Percentiles rank a stretch among this genome's conserved stretches.
phyloP scores from a whole-genome alignment of 306 rosid species.

The Pterocarpus santalinus region DNA sequence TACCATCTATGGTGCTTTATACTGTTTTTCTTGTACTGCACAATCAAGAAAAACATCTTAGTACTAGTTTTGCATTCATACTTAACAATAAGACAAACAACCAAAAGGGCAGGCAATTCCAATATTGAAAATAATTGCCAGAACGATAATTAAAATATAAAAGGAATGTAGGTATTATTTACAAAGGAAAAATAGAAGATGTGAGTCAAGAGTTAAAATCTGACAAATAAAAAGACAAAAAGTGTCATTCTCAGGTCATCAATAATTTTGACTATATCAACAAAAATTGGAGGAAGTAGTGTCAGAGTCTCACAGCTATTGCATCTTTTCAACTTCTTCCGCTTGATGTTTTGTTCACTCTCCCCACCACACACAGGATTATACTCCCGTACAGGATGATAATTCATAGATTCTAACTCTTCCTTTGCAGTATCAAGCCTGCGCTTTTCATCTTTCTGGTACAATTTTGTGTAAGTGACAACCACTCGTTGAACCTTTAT shows the following conservation, averaged over 20 bases:
- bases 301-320: conserved; percentile 48
- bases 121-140: neutral
- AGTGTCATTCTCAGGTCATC: neutral
- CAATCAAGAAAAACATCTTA: conserved; percentile 38
- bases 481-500: conserved; percentile 28
- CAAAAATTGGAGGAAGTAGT: conserved; percentile 33
- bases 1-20: conserved; percentile 28
- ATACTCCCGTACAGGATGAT: conserved; percentile 69
- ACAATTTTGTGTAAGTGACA: conserved; percentile 51
- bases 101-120: conserved; percentile 18
- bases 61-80: conserved; percentile 39
- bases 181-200: conserved; percentile 21
- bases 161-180: neutral
- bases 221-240: neutral
- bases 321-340: conserved; percentile 64
- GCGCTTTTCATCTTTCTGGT: conserved; percentile 68
- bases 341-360: conserved; percentile 40
- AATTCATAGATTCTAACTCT: conserved; percentile 67
- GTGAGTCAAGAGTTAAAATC: conserved; percentile 1
- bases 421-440: conserved; percentile 70
- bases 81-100: conserved; percentile 29
- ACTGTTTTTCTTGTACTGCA: conserved; percentile 45
- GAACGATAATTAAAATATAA: neutral
- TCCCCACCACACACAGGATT: conserved; percentile 36
- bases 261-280: neutral